Evolutionary conservation across 257 asterid species (phyloP).

Genomic region (Gentiana macrophylla): DNA sequence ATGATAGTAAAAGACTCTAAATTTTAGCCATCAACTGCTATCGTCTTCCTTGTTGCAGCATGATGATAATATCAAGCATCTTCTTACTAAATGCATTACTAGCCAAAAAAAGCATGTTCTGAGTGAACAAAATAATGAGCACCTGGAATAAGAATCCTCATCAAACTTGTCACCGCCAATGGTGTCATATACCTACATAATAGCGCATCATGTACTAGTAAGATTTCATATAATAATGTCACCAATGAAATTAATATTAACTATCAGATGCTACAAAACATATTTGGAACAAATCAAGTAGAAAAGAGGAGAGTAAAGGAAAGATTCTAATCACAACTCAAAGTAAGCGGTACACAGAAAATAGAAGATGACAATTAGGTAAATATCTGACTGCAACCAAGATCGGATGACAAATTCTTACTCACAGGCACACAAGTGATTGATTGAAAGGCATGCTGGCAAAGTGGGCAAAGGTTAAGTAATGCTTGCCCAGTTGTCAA

Average conservation of each 20-base stretch:
- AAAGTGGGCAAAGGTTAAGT: constrained; percentile 92
- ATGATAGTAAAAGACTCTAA: no score
- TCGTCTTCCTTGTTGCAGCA: no score
- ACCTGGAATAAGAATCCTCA: constrained; percentile 69
- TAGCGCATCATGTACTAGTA: constrained; percentile 20
- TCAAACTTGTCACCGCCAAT: constrained; percentile 78
- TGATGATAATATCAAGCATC: no score
- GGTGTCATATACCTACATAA: constrained; percentile 81
- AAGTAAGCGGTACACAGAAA: neutral
- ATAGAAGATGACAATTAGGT: constrained; percentile 5
- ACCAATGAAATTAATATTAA: neutral
- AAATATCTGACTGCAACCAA: constrained; percentile 4
- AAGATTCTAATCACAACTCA: constrained; percentile 3
- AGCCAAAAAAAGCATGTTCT: constrained; percentile 1
- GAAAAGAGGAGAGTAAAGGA: neutral
- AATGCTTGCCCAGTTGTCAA: constrained; percentile 98
- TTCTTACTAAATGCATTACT: no score
- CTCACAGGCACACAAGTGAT: constrained; percentile 99
- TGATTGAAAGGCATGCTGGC: constrained; percentile 94
- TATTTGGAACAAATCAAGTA: neutral
- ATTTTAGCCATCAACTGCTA: no score
- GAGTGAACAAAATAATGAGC: constrained; percentile 1
- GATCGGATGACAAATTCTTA: constrained; percentile 16
- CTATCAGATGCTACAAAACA: neutral
- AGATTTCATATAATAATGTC: neutral